Evolutionary conservation across 1,284 basidiomycete genomes (phyloP), one percentile per base, ranked within the genome.

Genomic region (Cystobasidium sp.): DNA sequence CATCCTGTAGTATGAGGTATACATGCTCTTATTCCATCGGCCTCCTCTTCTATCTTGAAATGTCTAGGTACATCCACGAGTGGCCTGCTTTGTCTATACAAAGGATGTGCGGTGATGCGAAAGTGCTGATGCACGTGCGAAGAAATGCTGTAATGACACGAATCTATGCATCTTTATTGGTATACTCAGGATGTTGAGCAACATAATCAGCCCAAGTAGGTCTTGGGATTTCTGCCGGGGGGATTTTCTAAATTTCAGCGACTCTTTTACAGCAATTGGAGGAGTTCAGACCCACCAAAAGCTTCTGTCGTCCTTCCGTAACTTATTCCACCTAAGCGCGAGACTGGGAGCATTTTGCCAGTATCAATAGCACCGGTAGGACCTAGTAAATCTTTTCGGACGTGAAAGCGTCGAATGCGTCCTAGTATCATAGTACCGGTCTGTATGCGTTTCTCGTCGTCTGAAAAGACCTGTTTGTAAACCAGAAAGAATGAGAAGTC

Each of bases 341-440:
- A 86, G 18, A 92, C 83, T 0, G 88, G 85, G 37, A 86, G 84
- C 66, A 91, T 84, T 81, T 88, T 88, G 10, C 81, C 82, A 4
- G 87, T 85, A 80, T 91, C 88, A 51, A 91, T 82, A 20, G 85
- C 80, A 37, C 52, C 52, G n/a, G 58, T 71, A 44, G 69, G 47
- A 16, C 58, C 61, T 55, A 83, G 83, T 41, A 88, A 84, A 43
- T 86, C 85, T 71, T 86, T 83, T 58, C 86, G 84, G 70, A 88
- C 85, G 81, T 91, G 90, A 49, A 88, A 84, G 65, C 84, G 84
- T 81, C 87, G 88, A 78, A 92, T 86, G 69, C 86, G 84, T 4
- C 90, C 90, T 41, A 92, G 80, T 62, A 90, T 81, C 24, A 91
- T 82, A 7, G 88, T 89, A 3, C 85, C 85, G 14, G 87, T 86